Percentiles rank a stretch among this genome's conserved stretches.
Evolutionary conservation across 2,329 filamentous ascomycete species (phyloP).

Genomic region (Dothistroma septosporum): DNA sequence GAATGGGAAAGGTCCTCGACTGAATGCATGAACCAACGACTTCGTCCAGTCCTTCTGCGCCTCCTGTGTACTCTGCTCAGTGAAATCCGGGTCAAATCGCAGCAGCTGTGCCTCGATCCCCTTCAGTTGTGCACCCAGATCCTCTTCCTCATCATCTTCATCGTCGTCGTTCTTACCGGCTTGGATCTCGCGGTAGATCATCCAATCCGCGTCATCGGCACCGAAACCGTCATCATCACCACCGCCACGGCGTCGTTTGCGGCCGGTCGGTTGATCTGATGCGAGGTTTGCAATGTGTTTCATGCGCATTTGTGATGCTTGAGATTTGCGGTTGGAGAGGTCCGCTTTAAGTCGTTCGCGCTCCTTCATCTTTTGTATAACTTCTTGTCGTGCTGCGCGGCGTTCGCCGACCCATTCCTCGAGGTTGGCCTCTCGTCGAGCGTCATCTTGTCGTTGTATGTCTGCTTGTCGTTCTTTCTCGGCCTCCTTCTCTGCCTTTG

Average conservation of each 20-base stretch:
- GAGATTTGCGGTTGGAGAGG: constrained; percentile 90
- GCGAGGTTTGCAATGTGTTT: constrained; percentile 95
- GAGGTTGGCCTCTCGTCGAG: constrained; percentile 77
- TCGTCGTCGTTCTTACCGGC: constrained; percentile 86
- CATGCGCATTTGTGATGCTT: constrained; percentile 96
- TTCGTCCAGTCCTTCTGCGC: constrained; percentile 96
- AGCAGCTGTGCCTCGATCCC: constrained; percentile 79
- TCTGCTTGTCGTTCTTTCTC: constrained; percentile 82
- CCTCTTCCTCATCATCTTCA: constrained; percentile 90
- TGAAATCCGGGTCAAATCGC: constrained; percentile 80
- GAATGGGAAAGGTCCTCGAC: constrained; percentile 81
- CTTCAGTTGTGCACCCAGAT: constrained; percentile 69
- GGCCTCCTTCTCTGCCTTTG: constrained; percentile 91
- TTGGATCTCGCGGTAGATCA: constrained; percentile 88
- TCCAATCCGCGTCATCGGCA: constrained; percentile 96
- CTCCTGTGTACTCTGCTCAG: constrained; percentile 85
- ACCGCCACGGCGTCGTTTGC: constrained; percentile 81
- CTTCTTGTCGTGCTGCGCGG: constrained; percentile 63
- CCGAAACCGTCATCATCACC: constrained; percentile 90
- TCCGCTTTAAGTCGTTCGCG: constrained; percentile 90
- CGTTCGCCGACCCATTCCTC: constrained; percentile 84
- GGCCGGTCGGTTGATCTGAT: constrained; percentile 69
- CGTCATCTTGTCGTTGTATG: constrained; percentile 76
- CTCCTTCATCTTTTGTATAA: constrained; percentile 84
- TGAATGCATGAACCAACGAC: constrained; percentile 81